Conservation (phyloP, 331 rosid species). For the Telfairia occidentalis region DNA sequence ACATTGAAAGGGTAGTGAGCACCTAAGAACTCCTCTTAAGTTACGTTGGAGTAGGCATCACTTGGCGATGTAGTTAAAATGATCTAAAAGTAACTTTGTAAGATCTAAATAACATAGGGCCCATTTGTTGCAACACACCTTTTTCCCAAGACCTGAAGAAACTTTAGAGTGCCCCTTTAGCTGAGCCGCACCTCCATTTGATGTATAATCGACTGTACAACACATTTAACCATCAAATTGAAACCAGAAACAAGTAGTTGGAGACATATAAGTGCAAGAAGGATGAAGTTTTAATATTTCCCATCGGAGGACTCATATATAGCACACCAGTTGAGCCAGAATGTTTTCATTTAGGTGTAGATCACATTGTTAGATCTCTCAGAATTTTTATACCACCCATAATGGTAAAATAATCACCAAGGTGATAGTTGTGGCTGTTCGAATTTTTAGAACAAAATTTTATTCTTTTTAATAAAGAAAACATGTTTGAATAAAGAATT, state of each 20-base stretch:
- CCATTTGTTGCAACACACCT: conserved; percentile 30
- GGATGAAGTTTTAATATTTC: background rate
- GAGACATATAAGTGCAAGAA: background rate
- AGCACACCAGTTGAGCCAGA: background rate
- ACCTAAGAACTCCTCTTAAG: background rate
- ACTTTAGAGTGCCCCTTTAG: conserved; percentile 81
- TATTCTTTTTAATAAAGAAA: background rate
- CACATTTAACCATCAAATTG: background rate
- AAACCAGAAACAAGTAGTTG: background rate
- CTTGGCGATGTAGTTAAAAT: background rate
- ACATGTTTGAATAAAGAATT: background rate
- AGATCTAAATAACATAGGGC: background rate
- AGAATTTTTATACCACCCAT: too few species aligned
- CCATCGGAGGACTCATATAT: background rate
- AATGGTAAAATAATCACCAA: too few species aligned
- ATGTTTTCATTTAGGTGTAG: background rate
- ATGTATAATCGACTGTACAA: conserved; percentile 51
- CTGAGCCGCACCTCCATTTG: conserved; percentile 73
- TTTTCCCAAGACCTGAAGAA: conserved; percentile 53
- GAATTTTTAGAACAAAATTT: background rate
- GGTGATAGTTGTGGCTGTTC: background rate
- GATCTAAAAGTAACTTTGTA: background rate
- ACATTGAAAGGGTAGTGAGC: background rate
- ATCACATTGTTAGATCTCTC: background rate
- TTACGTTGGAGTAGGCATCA: background rate